A percentile compares a stretch with the other conserved stretches of the same genome.
phyloP scores from a whole-genome alignment of 208 protist genomes.

The Crithidia bombi region DNA sequence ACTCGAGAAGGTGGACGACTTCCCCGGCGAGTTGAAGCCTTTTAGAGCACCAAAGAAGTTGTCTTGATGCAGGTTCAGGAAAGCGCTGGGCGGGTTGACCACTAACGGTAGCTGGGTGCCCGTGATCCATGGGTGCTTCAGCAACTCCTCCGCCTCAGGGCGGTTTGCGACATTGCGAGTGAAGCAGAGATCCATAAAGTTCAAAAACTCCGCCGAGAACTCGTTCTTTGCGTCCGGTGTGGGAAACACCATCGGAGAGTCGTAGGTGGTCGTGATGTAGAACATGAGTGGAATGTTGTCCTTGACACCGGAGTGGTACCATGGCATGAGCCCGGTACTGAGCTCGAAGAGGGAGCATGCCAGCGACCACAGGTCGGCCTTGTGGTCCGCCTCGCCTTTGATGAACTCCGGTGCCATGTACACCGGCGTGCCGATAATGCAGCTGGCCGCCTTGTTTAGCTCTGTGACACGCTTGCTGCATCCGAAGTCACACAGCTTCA shows the following conservation, averaged over 20 bases:
- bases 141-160: constrained; percentile 74
- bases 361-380: constrained; percentile 91
- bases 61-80: constrained; percentile 34
- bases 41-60: constrained; percentile 8
- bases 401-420: constrained; percentile 93
- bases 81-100: constrained; percentile 15
- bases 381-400: constrained; percentile 79
- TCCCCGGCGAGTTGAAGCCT: constrained; percentile 24
- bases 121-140: constrained; percentile 85
- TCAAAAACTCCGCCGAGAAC: constrained; percentile 78
- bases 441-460: constrained; percentile 79
- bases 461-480: constrained; percentile 90
- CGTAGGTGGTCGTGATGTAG: constrained; percentile 86
- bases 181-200: constrained; percentile 91
- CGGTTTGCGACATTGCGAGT: constrained; percentile 65
- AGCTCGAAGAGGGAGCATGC: constrained; percentile 90
- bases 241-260: constrained; percentile 74
- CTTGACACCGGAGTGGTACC: constrained; percentile 83
- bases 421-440: constrained; percentile 89
- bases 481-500: constrained; percentile 94
- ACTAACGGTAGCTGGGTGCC: constrained; percentile 32
- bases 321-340: constrained; percentile 76
- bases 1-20: constrained; percentile 40
- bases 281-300: constrained; percentile 89
- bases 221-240: constrained; percentile 45